Percentiles rank a stretch among this genome's conserved stretches.
phyloP scores from a whole-genome alignment of 2,329 filamentous ascomycete genomes.

The Aspergillus flavus region DNA sequence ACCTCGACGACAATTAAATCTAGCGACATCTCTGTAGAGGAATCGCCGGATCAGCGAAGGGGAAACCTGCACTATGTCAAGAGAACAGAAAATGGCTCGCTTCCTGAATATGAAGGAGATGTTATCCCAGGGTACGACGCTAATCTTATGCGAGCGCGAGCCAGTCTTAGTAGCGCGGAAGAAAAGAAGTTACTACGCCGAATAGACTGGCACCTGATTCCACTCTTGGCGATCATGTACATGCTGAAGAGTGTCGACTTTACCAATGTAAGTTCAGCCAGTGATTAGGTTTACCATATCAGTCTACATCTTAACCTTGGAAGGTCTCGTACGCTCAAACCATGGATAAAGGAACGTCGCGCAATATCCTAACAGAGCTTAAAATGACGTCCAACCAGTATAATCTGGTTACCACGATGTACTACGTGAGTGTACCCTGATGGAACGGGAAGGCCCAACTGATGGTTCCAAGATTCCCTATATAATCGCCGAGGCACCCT shows the following conservation, averaged over 20 bases:
- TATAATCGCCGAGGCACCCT: slow-evolving; percentile 8
- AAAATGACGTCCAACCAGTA: slow-evolving; percentile 11
- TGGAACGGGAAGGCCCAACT: neutral
- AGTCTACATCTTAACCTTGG: neutral
- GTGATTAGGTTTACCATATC: too few relatives aligned
- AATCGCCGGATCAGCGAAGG: neutral
- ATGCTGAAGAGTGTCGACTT: slow-evolving; percentile 9
- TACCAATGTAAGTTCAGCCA: neutral
- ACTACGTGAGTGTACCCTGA: neutral
- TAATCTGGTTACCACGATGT: slow-evolving; percentile 9
- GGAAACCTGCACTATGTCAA: neutral
- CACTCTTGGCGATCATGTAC: slow-evolving; percentile 9
- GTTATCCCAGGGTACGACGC: slow-evolving; percentile 4
- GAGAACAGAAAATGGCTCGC: neutral
- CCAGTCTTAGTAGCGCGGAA: neutral
- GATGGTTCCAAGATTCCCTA: neutral
- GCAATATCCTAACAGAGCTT: slow-evolving; percentile 6
- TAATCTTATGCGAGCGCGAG: slow-evolving; percentile 4
- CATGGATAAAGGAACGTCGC: slow-evolving; percentile 8
- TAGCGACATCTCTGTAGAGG: neutral
- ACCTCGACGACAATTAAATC: neutral
- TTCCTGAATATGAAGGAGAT: neutral
- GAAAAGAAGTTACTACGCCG: slow-evolving; percentile 7
- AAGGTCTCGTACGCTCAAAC: neutral
- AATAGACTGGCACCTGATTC: slow-evolving; percentile 10